Evolutionary conservation across 2,329 filamentous ascomycete genomes (phyloP), one percentile per base, ranked within the genome.

Genomic region (Ascochyta viciae-villosae): DNA sequence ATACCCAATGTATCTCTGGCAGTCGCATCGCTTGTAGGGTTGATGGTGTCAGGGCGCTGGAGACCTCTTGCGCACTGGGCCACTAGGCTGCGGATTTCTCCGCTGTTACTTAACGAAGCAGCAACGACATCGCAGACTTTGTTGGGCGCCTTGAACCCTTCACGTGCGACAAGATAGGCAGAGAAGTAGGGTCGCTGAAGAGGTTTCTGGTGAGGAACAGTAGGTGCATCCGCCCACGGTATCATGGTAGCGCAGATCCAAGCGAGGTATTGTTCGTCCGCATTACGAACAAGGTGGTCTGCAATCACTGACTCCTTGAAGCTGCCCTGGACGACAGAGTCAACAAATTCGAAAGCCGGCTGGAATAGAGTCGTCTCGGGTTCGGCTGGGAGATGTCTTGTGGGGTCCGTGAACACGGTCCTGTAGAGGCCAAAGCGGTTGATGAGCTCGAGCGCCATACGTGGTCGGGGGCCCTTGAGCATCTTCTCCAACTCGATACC

Each of bases 401-500:
- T 79, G 2, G 89, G 87, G 65, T 92, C 86, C 1, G 86, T 89
- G 70, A 94, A 95, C 49, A 94, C 87, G 3, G 88, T 87, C 37
- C 83, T 80, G 70, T 92, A 93, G 2, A 94, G 82, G 6, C 82
- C 82, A 13, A 93, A 81, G 2, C 82, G 77, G 69, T 92, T 80
- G 38, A 94, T 86, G 12, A 90, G 80, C 24, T 82, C 74, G n/a
- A 93, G 77, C 7, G 89, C 83, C 62, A 80, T 79, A 45, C 79
- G 77, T 7, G 89, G 88, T 64, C 87, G 80, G 10, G 84, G 82
- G 31, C 83, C 87, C 75, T 86, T 89, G 16, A 98, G 80, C 87
- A 96, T 96, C 81, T 98, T 98, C 70, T 94, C 90, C 3, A 97
- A 68, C 73, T 99, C 95, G 4, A 89, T 84, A 0, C 92, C 91